Percentiles rank a stretch among this genome's conserved stretches.
phyloP scores from a whole-genome alignment of 2,329 filamentous ascomycete genomes.

The Xylariaceae sp. region DNA sequence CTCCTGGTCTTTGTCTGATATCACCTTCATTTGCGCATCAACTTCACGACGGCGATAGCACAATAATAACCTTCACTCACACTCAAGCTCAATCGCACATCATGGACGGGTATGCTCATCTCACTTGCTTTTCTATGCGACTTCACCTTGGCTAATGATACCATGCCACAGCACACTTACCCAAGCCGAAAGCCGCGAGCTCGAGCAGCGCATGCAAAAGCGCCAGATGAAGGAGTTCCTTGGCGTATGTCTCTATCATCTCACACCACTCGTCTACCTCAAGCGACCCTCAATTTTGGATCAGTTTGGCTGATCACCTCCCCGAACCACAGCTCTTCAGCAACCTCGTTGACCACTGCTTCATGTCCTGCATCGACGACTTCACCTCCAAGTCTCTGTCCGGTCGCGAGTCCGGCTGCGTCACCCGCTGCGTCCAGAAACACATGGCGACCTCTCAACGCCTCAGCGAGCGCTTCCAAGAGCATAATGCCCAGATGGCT shows the following conservation, averaged over 20 bases:
- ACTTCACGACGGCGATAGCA: too few relatives aligned
- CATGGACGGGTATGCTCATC: slow-evolving; percentile 29
- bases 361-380: slow-evolving; percentile 95
- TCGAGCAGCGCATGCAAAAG: slow-evolving; percentile 91
- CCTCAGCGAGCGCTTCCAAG: slow-evolving; percentile 84
- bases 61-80: too few relatives aligned
- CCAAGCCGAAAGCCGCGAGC: slow-evolving; percentile 80
- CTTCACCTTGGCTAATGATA: too few relatives aligned
- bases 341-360: slow-evolving; percentile 82
- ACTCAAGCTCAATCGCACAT: slow-evolving; percentile 6
- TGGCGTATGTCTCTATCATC: slow-evolving; percentile 63
- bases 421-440: slow-evolving; percentile 94
- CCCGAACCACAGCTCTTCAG: slow-evolving; percentile 48
- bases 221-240: slow-evolving; percentile 99
- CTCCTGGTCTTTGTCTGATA: too few relatives aligned
- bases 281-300: neutral
- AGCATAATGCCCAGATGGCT: slow-evolving; percentile 62
- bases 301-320: slow-evolving; percentile 2
- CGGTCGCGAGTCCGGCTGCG: slow-evolving; percentile 83
- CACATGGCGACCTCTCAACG: slow-evolving; percentile 89
- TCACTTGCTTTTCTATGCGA: too few relatives aligned
- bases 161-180: slow-evolving; percentile 53
- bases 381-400: slow-evolving; percentile 96
- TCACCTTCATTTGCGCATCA: too few relatives aligned
- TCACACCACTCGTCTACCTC: neutral